These are phyloP conservation scores for Sodiomyces alkalinus DNA, from an alignment of 2,329 filamentous ascomycete genomes.

Conservation along the genomic window DNA sequence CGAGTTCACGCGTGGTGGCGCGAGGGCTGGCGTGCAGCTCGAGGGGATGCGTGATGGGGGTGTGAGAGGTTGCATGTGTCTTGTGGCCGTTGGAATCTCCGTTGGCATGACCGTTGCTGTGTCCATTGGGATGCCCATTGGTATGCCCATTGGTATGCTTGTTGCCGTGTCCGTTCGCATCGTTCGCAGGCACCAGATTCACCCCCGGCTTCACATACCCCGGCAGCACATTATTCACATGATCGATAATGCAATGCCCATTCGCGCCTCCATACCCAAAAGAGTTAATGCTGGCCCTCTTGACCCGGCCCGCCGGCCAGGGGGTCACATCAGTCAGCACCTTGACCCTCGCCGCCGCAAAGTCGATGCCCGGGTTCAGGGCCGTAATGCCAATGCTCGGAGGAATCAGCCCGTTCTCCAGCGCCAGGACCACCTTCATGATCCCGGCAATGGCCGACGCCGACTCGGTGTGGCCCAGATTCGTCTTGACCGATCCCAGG, in stretches of 20 bases:
- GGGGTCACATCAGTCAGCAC: slow-evolving; percentile 11
- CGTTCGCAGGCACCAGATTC: too few relatives aligned
- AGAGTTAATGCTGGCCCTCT: slow-evolving; percentile 17
- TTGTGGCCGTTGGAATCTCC: too few relatives aligned
- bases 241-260: slow-evolving; percentile 10
- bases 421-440: slow-evolving; percentile 17
- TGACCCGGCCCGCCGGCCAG: slow-evolving; percentile 14
- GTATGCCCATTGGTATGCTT: too few relatives aligned
- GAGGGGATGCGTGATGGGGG: too few relatives aligned
- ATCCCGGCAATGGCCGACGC: slow-evolving; percentile 15
- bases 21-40: too few relatives aligned
- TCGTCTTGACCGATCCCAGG: slow-evolving; percentile 20
- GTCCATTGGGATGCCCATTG: too few relatives aligned
- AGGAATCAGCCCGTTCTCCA: slow-evolving; percentile 6
- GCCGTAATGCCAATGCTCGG: slow-evolving; percentile 7
- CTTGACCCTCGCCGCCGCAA: slow-evolving; percentile 8
- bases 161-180: too few relatives aligned
- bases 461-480: slow-evolving; percentile 21
- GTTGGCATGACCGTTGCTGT: too few relatives aligned
- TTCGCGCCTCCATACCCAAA: slow-evolving; percentile 18
- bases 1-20: too few relatives aligned
- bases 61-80: too few relatives aligned
- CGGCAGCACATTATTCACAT: too few relatives aligned
- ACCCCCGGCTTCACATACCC: too few relatives aligned
- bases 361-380: slow-evolving; percentile 7